Evolutionary conservation across 345 rosid species (phyloP).

Genomic region (Lumnitzera littorea): DNA sequence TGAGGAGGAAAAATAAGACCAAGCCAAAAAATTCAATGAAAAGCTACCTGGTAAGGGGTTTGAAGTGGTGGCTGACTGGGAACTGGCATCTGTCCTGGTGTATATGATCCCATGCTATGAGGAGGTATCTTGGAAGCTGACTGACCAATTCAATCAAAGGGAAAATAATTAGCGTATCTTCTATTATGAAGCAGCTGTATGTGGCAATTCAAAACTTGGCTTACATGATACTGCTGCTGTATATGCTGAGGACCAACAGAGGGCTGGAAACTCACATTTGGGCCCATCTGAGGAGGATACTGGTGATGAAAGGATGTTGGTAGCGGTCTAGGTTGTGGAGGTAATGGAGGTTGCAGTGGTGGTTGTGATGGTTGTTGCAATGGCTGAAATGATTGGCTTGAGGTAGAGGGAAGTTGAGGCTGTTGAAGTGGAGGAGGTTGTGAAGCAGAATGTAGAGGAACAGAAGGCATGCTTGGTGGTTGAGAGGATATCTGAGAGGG

Average conservation of each 20-base stretch:
- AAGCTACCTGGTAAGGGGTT: slow-evolving; percentile 50
- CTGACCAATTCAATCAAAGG: slow-evolving; percentile 32
- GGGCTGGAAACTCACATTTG: slow-evolving; percentile 61
- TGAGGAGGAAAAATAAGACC: too few species aligned
- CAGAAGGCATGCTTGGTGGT: slow-evolving; percentile 34
- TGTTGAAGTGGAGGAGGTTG: slow-evolving; percentile 55
- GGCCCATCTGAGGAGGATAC: slow-evolving; percentile 54
- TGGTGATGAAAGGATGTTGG: slow-evolving; percentile 55
- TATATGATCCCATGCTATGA: slow-evolving; percentile 48
- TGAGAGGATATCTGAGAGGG: slow-evolving; percentile 59
- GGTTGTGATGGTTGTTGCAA: slow-evolving; percentile 36
- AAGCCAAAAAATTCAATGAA: neutral
- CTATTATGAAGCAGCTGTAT: too few species aligned
- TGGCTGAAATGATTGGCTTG: slow-evolving; percentile 67
- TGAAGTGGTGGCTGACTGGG: slow-evolving; percentile 49
- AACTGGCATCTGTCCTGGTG: slow-evolving; percentile 58
- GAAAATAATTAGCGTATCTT: neutral
- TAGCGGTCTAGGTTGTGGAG: slow-evolving; percentile 43
- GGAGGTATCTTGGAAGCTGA: slow-evolving; percentile 42
- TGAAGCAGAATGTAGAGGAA: slow-evolving; percentile 50
- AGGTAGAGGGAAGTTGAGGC: slow-evolving; percentile 41
- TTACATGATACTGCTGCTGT: slow-evolving; percentile 77
- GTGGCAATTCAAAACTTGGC: slow-evolving; percentile 7
- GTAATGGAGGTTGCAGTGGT: slow-evolving; percentile 47
- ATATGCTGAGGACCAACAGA: slow-evolving; percentile 62